Evolutionary conservation across 805 yeast species (phyloP).

Genomic region (Dipodascus albidus): DNA sequence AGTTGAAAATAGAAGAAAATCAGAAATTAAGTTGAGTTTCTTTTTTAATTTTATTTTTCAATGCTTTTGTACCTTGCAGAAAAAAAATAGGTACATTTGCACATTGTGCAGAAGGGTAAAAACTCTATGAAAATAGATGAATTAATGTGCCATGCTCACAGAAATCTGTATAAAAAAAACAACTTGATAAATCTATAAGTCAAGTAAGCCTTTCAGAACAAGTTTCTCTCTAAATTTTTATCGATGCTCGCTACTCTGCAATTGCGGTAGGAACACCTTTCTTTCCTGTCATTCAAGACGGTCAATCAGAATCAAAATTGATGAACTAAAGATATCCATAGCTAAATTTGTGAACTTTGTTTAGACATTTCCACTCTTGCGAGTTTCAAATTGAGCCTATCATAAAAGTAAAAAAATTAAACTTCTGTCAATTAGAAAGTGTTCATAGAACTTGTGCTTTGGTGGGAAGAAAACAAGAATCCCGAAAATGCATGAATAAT

Average conservation of each 20-base stretch:
- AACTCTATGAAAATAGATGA: neutral
- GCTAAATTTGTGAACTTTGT: neutral
- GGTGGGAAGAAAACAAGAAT: neutral
- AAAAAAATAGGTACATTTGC: neutral
- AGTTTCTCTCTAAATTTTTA: neutral
- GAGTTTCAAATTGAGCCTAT: neutral
- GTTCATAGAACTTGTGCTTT: neutral
- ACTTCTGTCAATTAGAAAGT: neutral
- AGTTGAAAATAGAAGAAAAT: neutral
- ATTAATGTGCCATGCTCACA: neutral
- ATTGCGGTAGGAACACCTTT: neutral
- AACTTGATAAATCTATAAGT: too few relatives aligned
- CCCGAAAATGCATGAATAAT: neutral
- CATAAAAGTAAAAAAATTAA: neutral
- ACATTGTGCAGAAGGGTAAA: neutral
- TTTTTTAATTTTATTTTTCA: neutral
- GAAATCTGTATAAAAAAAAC: too few relatives aligned
- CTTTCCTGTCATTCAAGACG: too few relatives aligned
- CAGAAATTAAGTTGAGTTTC: neutral
- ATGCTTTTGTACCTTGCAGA: neutral
- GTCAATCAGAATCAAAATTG: too few relatives aligned
- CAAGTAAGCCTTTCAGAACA: neutral
- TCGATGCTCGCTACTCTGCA: neutral
- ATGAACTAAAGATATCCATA: too few relatives aligned
- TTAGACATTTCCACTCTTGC: neutral